Conservation (phyloP, 169 alveolate species). For the Babesia divergens region DNA sequence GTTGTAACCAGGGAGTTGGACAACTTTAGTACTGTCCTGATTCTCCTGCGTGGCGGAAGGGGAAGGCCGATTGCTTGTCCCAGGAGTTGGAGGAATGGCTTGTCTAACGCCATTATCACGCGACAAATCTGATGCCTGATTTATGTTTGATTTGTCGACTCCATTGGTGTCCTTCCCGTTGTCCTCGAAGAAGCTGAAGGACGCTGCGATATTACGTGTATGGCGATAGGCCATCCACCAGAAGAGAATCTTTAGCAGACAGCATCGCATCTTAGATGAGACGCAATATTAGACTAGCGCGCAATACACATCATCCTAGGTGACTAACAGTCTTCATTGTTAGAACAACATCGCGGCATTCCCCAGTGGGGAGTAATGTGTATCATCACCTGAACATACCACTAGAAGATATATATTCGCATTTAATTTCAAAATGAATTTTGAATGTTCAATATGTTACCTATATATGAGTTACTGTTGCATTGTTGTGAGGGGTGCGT, state of each 20-base stretch:
- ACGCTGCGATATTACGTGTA: background rate
- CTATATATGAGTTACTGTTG: too few species aligned
- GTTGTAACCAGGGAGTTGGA: background rate
- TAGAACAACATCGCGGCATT: background rate
- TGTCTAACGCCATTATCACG: constrained; percentile 31
- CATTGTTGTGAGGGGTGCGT: too few species aligned
- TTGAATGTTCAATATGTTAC: too few species aligned
- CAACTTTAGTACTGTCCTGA: background rate
- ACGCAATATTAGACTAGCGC: background rate
- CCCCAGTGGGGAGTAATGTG: constrained; percentile 31
- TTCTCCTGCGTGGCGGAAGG: background rate
- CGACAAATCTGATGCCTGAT: background rate
- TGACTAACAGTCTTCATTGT: background rate
- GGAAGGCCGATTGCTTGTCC: background rate
- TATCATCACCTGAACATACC: background rate
- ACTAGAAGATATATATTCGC: too few species aligned
- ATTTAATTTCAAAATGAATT: too few species aligned
- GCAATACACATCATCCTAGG: background rate
- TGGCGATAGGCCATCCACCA: background rate
- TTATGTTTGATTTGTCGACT: background rate
- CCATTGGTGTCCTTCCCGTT: background rate
- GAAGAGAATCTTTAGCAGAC: background rate
- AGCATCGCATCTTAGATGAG: constrained; percentile 13
- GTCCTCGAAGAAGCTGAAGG: constrained; percentile 29
- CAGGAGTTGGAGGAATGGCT: background rate